Evolutionary conservation across 305 asterid genomes (phyloP), one percentile per base, ranked within the genome.

Genomic region (Fraxinus albicans): DNA sequence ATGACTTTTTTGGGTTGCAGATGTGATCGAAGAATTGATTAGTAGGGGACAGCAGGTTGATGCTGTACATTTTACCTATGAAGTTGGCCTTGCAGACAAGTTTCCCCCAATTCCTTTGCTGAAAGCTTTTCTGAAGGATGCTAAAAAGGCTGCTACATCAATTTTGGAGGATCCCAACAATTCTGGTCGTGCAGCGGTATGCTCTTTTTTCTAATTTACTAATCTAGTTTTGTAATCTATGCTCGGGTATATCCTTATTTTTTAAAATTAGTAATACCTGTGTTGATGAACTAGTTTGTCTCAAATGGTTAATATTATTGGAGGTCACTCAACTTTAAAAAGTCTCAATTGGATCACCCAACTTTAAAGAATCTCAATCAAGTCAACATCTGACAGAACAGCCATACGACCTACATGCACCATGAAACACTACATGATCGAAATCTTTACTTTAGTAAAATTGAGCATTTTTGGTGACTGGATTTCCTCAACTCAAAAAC

Each of bases 11-110:
- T 29, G 17, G 80, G 73, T 4, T 75, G 89, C 95, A 96, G 99
- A 94, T 82, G 92, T 96, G 94, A 96, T 96, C 33, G 96, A 92
- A 86, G 99, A 96, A 80, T 83, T 96, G 58, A 91, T 96, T 63
- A 93, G 98, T 89, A 91, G 90, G 86, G 99, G 99, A 85, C 99
- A 96, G 87, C 99, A 93, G 84, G 98, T 96, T 79, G 99, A 96
- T 90, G 99, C 99, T 44, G 98, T 96, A 77, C 99, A 96, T 88
- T 96, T 96, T 87, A 91, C 95, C 47, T 92, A 89, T 83, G 99
- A 96, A 92, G 98, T 90, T 77, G 99, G 97, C 75, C 97, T 96
- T 58, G 89, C 86, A 0, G 80, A 91, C 88, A 91, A 85, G 86
- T 96, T 89, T 83, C 98, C 99, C 21, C 98, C 99, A 15, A 95